phyloP scores from a whole-genome alignment of 140 eudicot genomes.

The Bidens hawaiensis region DNA sequence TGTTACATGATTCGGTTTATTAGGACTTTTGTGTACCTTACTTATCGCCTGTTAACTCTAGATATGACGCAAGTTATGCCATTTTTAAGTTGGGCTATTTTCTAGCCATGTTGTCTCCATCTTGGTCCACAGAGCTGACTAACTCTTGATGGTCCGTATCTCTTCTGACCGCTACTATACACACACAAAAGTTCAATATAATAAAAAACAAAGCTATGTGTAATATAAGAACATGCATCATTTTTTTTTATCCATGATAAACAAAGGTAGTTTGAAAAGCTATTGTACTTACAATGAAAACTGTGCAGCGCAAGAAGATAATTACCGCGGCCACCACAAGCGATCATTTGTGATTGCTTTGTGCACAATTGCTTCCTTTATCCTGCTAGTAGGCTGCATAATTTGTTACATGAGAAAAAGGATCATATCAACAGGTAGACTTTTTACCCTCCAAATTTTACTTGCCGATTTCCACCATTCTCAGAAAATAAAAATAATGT shows the following conservation, averaged over 20 bases:
- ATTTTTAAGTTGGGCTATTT: no score
- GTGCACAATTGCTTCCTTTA: constrained; percentile 20
- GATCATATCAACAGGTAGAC: constrained; percentile 21
- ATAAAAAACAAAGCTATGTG: not conserved
- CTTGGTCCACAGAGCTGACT: no score
- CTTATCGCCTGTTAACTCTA: no score
- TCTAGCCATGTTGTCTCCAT: no score
- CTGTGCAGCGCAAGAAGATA: constrained; percentile 31
- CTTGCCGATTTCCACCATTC: not conserved
- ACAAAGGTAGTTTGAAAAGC: not conserved
- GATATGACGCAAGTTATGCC: no score
- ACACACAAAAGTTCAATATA: not conserved
- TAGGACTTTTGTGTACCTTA: no score
- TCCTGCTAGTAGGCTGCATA: constrained; percentile 24
- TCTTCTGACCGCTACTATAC: not conserved
- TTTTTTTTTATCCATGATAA: not conserved
- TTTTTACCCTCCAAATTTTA: not conserved
- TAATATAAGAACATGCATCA: not conserved
- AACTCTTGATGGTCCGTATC: not conserved
- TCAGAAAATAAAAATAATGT: not conserved
- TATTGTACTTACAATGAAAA: constrained; percentile 3
- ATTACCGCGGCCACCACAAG: not conserved
- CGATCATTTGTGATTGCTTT: constrained; percentile 17
- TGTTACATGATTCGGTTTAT: no score
- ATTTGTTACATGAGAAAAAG: constrained; percentile 21